Evolutionary conservation across 495 filamentous ascomycete genomes (phyloP).

Genomic region (Penicillium argentinense): DNA sequence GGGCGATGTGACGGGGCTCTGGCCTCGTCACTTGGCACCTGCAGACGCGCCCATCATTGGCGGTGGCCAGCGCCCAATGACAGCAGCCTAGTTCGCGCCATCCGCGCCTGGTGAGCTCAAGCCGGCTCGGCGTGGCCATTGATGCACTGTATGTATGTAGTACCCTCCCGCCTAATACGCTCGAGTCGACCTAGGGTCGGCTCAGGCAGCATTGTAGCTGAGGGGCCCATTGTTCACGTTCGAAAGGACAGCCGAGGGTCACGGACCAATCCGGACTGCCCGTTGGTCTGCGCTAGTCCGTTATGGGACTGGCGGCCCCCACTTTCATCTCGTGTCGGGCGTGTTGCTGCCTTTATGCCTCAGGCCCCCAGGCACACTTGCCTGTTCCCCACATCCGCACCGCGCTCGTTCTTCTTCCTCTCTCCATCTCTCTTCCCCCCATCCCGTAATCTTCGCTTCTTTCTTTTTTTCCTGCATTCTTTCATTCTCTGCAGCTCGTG

Average conservation of each 20-base stretch:
- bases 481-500: slow-evolving; percentile 36
- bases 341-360: slow-evolving; percentile 5
- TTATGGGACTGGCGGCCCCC: slow-evolving; percentile 2
- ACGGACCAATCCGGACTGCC: neutral
- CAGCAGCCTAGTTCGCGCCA: neutral
- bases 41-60: slow-evolving; percentile 2
- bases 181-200: no score
- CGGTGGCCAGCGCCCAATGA: neutral
- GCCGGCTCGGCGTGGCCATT: neutral
- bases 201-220: neutral
- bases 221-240: no score
- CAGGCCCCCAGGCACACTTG: slow-evolving; percentile 1
- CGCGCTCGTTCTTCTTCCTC: slow-evolving; percentile 22
- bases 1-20: slow-evolving; percentile 23
- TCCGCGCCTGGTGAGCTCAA: neutral
- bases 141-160: no score
- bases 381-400: slow-evolving; percentile 33
- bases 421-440: slow-evolving; percentile 16
- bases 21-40: neutral
- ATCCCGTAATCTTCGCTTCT: slow-evolving; percentile 35
- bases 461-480: slow-evolving; percentile 35
- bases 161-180: no score
- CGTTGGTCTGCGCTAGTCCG: slow-evolving; percentile 7
- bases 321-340: neutral
- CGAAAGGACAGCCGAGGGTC: neutral